phyloP scores from a whole-genome alignment of 2,329 filamentous ascomycete species.

The Ophiostoma tasmaniense region DNA sequence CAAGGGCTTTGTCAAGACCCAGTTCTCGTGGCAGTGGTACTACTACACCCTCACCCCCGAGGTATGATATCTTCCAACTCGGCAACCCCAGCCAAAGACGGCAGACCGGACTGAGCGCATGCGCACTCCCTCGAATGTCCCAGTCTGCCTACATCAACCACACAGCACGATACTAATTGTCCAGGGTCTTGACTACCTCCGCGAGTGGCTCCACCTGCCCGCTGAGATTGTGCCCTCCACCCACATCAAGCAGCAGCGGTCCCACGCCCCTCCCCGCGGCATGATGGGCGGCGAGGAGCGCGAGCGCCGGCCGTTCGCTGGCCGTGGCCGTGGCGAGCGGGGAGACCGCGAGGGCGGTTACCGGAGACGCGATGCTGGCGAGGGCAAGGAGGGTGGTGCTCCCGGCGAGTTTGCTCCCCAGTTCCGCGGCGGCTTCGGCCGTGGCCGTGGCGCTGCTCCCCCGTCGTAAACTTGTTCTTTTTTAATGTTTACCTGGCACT shows the following conservation, averaged over 20 bases:
- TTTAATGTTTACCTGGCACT: not conserved
- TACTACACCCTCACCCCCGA: slow-evolving; percentile 82
- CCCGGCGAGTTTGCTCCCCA: slow-evolving; percentile 85
- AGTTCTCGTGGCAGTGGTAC: slow-evolving; percentile 99
- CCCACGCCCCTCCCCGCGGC: slow-evolving; percentile 93
- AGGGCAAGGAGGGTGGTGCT: slow-evolving; percentile 85
- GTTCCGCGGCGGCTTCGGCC: slow-evolving; percentile 86
- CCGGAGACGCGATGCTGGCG: slow-evolving; percentile 78
- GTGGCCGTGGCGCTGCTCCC: slow-evolving; percentile 69
- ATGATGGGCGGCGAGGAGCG: slow-evolving; percentile 86
- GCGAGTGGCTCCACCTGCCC: slow-evolving; percentile 99
- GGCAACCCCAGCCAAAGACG: not conserved
- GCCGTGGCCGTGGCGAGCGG: slow-evolving; percentile 70
- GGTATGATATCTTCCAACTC: slow-evolving; percentile 16
- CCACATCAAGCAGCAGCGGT: slow-evolving; percentile 99
- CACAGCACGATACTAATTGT: not conserved
- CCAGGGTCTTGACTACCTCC: slow-evolving; percentile 99
- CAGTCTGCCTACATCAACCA: too few species aligned
- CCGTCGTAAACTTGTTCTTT: slow-evolving; percentile 44
- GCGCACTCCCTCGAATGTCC: too few species aligned
- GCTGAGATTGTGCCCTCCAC: slow-evolving; percentile 99
- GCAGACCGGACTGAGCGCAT: not conserved
- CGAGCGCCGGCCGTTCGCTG: slow-evolving; percentile 74
- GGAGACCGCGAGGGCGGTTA: slow-evolving; percentile 85
- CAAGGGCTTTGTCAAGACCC: slow-evolving; percentile 96